Base-by-base conservation (phyloP, 352 stramenopile genomes). In the Phytophthora rubi region DNA sequence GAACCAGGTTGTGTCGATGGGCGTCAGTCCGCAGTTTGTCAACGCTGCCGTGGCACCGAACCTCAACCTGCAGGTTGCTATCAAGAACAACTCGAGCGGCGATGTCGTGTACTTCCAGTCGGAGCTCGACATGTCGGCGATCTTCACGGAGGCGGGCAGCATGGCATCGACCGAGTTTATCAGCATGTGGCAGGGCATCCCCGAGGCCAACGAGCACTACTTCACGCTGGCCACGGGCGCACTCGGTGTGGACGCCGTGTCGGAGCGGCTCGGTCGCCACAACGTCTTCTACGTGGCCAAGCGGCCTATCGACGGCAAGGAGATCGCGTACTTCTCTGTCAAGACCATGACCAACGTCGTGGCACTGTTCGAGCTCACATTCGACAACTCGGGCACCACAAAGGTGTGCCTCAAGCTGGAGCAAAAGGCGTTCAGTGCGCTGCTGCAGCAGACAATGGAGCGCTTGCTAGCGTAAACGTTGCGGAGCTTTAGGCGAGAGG, bases 351-450 rank as follows among this genome's bases (percentile, higher is more conserved):
- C 93, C 21, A 95, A 95, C 39, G 89, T 97, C 61, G 81, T 94
- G 18, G 97, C 97, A 62, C 85, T 98, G 12, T 93, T 98, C 32
- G 97, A 99, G 75, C 86, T 98, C 59, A 98, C 96, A 53, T 98
- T 98, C 76, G 97, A 98, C 72, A 94, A 90, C 49, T 92, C 97
- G 30, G 89, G 88, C 71, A 84, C 80, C 18, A 92, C 83, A 51
- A 98, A 98, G 77, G 89, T 98, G 71, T 98, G 95, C 66, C 79
- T 99, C 55, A 98, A 98, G 85, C 97, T 92, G 12, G 92, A 98
- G 73, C 90, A 96, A 70, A 88, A 95, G 75, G 79, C 90, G 1
- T 98, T 98, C 82, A 93, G 88, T 42, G 59, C 67, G 18, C 74
- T 98, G 28, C 84, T 97, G 30, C 97, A 98, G 73, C 82, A 91